These are phyloP conservation scores for Physcomitrium patens DNA, from an alignment of 225 moss, liverwort and hornwort species.

Conservation along the genomic window DNA sequence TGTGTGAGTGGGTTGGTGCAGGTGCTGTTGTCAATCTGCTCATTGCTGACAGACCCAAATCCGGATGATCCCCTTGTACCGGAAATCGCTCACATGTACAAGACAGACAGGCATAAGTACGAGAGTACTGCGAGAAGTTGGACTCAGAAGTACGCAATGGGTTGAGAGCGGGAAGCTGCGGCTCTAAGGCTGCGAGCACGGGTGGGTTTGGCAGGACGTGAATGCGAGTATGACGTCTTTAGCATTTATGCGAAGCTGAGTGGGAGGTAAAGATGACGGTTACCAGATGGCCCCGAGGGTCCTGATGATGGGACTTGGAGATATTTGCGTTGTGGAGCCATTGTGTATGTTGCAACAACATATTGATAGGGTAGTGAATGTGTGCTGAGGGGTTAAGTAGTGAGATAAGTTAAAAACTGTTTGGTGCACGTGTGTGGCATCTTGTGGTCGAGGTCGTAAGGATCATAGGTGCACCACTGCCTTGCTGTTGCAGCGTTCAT, in stretches of 20 bases:
- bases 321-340: slow-evolving; percentile 50
- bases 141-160: slow-evolving; percentile 99
- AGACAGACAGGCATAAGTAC: slow-evolving; percentile 97
- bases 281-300: slow-evolving; percentile 42
- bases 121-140: slow-evolving; percentile 94
- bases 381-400: slow-evolving; percentile 32
- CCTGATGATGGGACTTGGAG: slow-evolving; percentile 49
- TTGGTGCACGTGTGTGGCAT: slow-evolving; percentile 34
- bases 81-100: slow-evolving; percentile 98
- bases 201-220: slow-evolving; percentile 49
- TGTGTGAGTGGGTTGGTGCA: slow-evolving; percentile 33
- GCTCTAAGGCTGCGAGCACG: slow-evolving; percentile 19
- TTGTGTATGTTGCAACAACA: slow-evolving; percentile 62
- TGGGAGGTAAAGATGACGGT: slow-evolving; percentile 35
- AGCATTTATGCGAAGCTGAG: slow-evolving; percentile 66
- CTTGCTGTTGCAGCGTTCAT: slow-evolving; percentile 76
- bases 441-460: slow-evolving; percentile 30
- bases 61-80: slow-evolving; percentile 99
- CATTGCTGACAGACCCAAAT: slow-evolving; percentile 91
- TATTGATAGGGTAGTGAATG: slow-evolving; percentile 35
- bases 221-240: slow-evolving; percentile 44
- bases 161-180: slow-evolving; percentile 49
- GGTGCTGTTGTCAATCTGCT: slow-evolving; percentile 98
- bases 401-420: slow-evolving; percentile 45
- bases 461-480: slow-evolving; percentile 57